Conservation (phyloP, 2,329 filamentous ascomycete genomes). For the Penicillium oxalicum region DNA sequence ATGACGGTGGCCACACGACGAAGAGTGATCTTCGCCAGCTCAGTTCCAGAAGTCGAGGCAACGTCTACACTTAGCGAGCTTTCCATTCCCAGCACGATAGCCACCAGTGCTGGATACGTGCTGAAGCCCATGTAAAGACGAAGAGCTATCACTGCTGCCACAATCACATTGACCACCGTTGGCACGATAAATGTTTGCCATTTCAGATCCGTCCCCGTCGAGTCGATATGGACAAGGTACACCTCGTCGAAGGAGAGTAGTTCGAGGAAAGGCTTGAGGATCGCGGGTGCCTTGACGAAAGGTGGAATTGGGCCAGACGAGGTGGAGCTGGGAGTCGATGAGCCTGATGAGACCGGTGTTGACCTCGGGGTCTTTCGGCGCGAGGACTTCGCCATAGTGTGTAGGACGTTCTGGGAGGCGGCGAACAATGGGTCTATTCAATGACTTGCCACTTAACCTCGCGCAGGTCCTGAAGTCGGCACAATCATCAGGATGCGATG, state of each 20-base stretch:
- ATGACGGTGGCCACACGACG: slow-evolving; percentile 61
- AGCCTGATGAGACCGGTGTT: slow-evolving; percentile 21
- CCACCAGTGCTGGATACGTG: slow-evolving; percentile 64
- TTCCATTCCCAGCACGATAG: slow-evolving; percentile 58
- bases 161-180: slow-evolving; percentile 64
- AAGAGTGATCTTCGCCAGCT: slow-evolving; percentile 53
- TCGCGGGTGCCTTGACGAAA: slow-evolving; percentile 60
- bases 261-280: slow-evolving; percentile 60
- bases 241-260: slow-evolving; percentile 63
- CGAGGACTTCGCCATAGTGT: slow-evolving; percentile 32
- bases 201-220: slow-evolving; percentile 64
- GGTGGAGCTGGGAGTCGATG: slow-evolving; percentile 30
- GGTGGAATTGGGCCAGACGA: slow-evolving; percentile 50
- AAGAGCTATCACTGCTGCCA: slow-evolving; percentile 59
- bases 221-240: slow-evolving; percentile 81
- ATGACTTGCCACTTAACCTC: no score
- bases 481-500: no score
- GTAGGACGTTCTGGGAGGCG: background rate
- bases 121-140: slow-evolving; percentile 64
- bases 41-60: slow-evolving; percentile 49
- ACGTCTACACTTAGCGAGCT: slow-evolving; percentile 63
- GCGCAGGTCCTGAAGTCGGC: no score
- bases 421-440: background rate
- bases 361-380: slow-evolving; percentile 26
- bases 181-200: slow-evolving; percentile 77